phyloP scores from a whole-genome alignment of 495 filamentous ascomycete species.

The Peziza echinospora region DNA sequence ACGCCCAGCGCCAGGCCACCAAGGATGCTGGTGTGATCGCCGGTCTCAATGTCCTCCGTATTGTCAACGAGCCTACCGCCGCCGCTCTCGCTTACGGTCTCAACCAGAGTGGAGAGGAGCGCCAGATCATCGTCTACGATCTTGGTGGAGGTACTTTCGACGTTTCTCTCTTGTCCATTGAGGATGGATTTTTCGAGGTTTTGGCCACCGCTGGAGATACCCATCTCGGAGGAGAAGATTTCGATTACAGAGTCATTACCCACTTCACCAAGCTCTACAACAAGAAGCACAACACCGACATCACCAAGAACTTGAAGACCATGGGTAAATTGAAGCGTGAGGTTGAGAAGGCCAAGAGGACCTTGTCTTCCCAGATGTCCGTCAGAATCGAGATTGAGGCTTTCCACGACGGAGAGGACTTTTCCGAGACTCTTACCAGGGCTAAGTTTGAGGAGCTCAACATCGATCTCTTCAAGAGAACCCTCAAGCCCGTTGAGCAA shows the following conservation, averaged over 20 bases:
- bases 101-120: conserved; percentile 66
- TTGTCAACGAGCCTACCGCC: conserved; percentile 87
- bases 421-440: conserved; percentile 92
- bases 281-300: conserved; percentile 87
- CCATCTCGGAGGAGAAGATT: conserved; percentile 98
- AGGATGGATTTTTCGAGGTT: conserved; percentile 95
- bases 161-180: conserved; percentile 94
- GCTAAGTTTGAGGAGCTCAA: conserved; percentile 99
- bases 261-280: conserved; percentile 97
- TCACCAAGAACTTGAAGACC: conserved; percentile 87
- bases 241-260: conserved; percentile 95
- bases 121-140: conserved; percentile 91
- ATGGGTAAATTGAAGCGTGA: conserved; percentile 99
- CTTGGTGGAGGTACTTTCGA: conserved; percentile 99
- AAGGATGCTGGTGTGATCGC: conserved; percentile 93
- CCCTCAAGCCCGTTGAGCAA: conserved; percentile 96
- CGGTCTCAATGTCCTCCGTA: conserved; percentile 89
- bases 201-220: conserved; percentile 96
- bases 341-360: conserved; percentile 99
- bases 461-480: conserved; percentile 96
- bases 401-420: conserved; percentile 92
- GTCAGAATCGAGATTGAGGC: conserved; percentile 96
- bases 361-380: conserved; percentile 94
- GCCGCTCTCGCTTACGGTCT: conserved; percentile 75
- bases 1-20: conserved; percentile 92